Evolutionary conservation across 306 rosid species (phyloP).

Genomic region (Cucumis melo): DNA sequence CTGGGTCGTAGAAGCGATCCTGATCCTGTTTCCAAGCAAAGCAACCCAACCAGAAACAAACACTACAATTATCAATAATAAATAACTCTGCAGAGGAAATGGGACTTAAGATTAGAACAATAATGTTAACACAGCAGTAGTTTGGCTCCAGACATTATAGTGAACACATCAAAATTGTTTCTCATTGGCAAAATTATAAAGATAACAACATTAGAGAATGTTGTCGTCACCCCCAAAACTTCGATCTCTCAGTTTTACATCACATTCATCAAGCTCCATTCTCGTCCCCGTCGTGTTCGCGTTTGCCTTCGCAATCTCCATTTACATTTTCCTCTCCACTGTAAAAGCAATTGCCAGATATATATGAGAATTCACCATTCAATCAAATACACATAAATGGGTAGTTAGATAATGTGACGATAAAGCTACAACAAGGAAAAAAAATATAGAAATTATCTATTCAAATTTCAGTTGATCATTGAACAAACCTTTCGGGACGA

Average conservation of each 20-base stretch:
- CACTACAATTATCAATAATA: neutral
- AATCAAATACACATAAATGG: neutral
- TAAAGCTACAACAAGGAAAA: too few relatives aligned
- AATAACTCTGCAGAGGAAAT: neutral
- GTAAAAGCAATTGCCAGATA: neutral
- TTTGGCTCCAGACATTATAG: neutral
- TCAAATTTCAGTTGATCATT: neutral
- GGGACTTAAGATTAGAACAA: neutral
- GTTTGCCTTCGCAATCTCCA: neutral
- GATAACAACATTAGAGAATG: neutral
- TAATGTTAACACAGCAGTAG: neutral
- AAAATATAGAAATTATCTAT: neutral
- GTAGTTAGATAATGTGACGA: neutral
- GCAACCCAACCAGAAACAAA: neutral
- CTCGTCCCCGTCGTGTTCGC: neutral
- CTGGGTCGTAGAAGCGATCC: too few relatives aligned
- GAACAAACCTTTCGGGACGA: slow-evolving; percentile 17
- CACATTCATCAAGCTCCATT: neutral
- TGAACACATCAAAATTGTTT: slow-evolving; percentile 1
- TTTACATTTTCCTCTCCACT: neutral
- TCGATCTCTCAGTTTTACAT: neutral
- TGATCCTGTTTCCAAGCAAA: neutral
- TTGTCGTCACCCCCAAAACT: neutral
- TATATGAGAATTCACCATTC: neutral
- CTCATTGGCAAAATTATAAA: neutral